A percentile compares a stretch with the other conserved stretches of the same genome.
Evolutionary conservation across 768 basidiomycete genomes (phyloP).

Genomic region (Termitomyces bulborhizus): DNA sequence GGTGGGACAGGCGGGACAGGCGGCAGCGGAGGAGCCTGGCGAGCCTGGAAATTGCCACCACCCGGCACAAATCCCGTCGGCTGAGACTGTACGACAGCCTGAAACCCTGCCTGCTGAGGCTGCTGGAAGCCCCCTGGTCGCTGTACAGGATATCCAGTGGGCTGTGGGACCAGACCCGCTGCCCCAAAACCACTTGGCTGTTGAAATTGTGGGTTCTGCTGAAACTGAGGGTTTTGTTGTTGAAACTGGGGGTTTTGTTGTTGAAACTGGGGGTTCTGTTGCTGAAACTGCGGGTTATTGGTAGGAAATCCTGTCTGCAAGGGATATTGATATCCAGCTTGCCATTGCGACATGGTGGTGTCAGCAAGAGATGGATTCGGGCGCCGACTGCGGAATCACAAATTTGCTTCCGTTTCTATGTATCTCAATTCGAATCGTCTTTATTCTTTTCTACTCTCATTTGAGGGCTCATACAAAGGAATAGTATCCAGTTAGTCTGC

Average conservation of each 20-base stretch:
- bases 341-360: conserved; percentile 69
- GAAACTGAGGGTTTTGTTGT: conserved; percentile 16
- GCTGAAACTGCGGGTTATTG: conserved; percentile 16
- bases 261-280: not conserved
- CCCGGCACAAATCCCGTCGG: conserved; percentile 42
- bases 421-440: too few relatives aligned
- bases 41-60: conserved; percentile 27
- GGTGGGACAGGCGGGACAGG: conserved; percentile 47
- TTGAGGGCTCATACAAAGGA: too few relatives aligned
- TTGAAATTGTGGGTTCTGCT: conserved; percentile 28
- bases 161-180: conserved; percentile 51
- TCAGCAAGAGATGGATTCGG: conserved; percentile 17
- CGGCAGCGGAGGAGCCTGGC: conserved; percentile 29
- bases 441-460: too few relatives aligned
- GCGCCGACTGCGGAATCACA: conserved; percentile 20
- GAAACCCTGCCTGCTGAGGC: conserved; percentile 51
- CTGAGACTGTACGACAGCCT: conserved; percentile 44
- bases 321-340: conserved; percentile 67
- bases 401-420: not conserved
- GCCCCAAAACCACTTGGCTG: conserved; percentile 24
- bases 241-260: not conserved
- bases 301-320: conserved; percentile 62
- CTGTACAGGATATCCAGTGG: conserved; percentile 48
- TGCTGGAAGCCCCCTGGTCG: conserved; percentile 42
- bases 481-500: too few relatives aligned